Evolutionary conservation across 1,284 basidiomycete species (phyloP), one percentile per base, ranked within the genome.

Genomic region (Tilletia walkeri): DNA sequence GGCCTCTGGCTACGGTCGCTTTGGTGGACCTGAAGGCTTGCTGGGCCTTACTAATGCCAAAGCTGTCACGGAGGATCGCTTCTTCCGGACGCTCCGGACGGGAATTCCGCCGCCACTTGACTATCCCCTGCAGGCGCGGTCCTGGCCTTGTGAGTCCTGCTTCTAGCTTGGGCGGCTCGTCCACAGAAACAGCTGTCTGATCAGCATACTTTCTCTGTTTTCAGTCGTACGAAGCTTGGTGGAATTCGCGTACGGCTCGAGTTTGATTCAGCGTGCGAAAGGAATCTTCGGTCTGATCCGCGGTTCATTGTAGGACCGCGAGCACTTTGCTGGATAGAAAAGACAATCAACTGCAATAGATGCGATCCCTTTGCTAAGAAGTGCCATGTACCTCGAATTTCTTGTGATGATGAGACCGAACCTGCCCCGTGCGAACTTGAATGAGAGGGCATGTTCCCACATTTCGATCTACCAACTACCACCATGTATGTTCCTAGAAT

Each of bases 41-140:
- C 89, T 93, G 45, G 87, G 90, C 3, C 85, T 99, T 63, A 95
- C 93, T 59, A 91, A 91, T 79, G 87, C 91, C 65, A 98, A 99
- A 82, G 90, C 91, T 16, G 89, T 98, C 65, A 89, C 93, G 53
- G 86, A 89, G 49, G 95, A 99, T 84, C 87, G 91, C 61, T 92
- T 90, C 87, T 93, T 94, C 75, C 89, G 89, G 59, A 80, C 90
- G 47, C 86, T 95, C 59, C 89, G 93, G 80, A 99, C 95, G 0
- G 86, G 84, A 5, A 97, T 99, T 74, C 95, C 95, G 0, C 76
- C 81, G 0, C 78, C 78, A 0, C 75, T 85, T 14, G 80, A 84
- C 67, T 85, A 85, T 65, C 84, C 84, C 7, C 67, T 84, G 12
- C 12, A 24, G 34, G 20, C 41, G 5, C 45, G 39, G 6, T 47